Percentiles rank a stretch among this genome's conserved stretches.
Evolutionary conservation across 345 rosid genomes (phyloP).

Genomic region (Litchi chinensis): DNA sequence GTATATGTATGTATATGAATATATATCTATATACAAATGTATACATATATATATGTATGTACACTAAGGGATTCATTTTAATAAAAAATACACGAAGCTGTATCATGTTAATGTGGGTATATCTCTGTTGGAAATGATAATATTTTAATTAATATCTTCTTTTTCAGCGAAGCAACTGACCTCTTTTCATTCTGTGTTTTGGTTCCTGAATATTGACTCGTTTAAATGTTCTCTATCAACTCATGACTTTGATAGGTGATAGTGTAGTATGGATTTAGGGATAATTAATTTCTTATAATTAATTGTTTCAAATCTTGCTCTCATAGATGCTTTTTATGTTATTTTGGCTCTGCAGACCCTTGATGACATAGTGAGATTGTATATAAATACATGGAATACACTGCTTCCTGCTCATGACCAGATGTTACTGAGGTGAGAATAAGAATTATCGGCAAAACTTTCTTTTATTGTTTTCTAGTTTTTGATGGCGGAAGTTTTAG

Average conservation of each 20-base stretch:
- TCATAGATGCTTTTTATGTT: neutral
- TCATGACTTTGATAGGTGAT: neutral
- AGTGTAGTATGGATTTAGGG: neutral
- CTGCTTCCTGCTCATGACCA: conserved; percentile 50
- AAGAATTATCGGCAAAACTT: neutral
- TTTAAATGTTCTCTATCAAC: too few relatives aligned
- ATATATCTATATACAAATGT: too few relatives aligned
- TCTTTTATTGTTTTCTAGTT: neutral
- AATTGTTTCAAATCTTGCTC: neutral
- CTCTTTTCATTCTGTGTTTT: neutral
- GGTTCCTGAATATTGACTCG: too few relatives aligned
- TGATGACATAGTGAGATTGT: conserved; percentile 59
- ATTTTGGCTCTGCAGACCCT: conserved; percentile 56
- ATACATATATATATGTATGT: too few relatives aligned
- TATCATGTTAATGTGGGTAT: neutral
- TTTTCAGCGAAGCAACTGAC: neutral
- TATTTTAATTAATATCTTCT: neutral
- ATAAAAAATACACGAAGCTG: neutral
- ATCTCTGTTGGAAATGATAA: neutral
- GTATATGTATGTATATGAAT: too few relatives aligned
- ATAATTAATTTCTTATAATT: neutral
- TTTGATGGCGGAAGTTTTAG: neutral
- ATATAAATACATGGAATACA: conserved; percentile 49
- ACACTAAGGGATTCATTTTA: neutral
- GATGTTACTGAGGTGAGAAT: conserved; percentile 60